Evolutionary conservation across 2,329 filamentous ascomycete species (phyloP), one percentile per base, ranked within the genome.

Genomic region (Sarocladiaceae sp.): DNA sequence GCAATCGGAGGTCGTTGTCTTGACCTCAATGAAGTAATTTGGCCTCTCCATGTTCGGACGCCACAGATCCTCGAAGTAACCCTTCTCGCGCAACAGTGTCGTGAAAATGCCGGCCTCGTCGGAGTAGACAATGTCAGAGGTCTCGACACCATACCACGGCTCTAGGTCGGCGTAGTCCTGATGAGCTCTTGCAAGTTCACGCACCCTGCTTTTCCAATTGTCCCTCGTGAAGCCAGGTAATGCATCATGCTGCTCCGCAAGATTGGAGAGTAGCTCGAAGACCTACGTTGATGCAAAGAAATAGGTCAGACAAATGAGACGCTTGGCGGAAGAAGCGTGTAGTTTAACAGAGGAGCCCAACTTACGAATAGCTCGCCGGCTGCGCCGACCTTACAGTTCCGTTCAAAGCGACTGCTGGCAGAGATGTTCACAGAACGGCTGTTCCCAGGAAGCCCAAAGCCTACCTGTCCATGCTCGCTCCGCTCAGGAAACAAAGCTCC

Each of bases 131-230:
- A 80, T 66, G 47, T 80, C 77, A 0, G 76, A 64, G 0, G 72
- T 78, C 56, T 80, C 75, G 0, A 35, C 22, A 0, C 71, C 68
- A 1, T 3, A 50, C 74, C 74, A 79, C 4, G 62, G 51, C 0
- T 39, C 15, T 59, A 79, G 65, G 26, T 69, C 62, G 0, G 60
- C 28, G 54, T 78, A 79, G 1, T 69, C 61, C 2, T 65, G 62
- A 53, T 77, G 72, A 0, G 59, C 54, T 0, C 52, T 64, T 3
- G 72, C 67, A 52, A 70, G 66, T 20, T 63, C 61, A 10, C 76
- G 65, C n/a, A 80, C 75, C 0, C 58, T 75, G 54, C 75, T 79
- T 52, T 66, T 61, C 77, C 78, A 80, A 31, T 78, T 77, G 1
- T 58, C 53, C 2, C 56, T 51, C 1, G 52, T 56, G 44, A 78